Percentiles rank a stretch among this genome's conserved stretches.
These are phyloP conservation scores for Talaromyces trachyspermus DNA, from an alignment of 495 filamentous ascomycete species.

Conservation along the genomic window DNA sequence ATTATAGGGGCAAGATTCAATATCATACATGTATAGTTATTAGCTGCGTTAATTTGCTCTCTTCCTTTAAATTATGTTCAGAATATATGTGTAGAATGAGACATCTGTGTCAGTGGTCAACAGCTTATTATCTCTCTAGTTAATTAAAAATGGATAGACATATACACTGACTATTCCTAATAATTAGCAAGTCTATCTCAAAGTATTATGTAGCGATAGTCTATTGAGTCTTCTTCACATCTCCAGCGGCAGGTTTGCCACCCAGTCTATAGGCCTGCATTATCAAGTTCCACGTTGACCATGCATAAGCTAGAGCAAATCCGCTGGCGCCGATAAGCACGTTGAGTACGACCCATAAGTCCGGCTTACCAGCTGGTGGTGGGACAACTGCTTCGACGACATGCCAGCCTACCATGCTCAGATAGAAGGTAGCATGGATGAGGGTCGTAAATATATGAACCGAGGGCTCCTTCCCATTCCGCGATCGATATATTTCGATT, in stretches of 20 bases:
- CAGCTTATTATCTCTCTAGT: too few species aligned
- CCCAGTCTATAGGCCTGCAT: constrained; percentile 44
- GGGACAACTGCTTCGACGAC: constrained; percentile 57
- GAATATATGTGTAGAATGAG: too few species aligned
- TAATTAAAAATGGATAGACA: background rate
- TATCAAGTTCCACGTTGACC: constrained; percentile 72
- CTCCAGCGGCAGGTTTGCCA: constrained; percentile 18
- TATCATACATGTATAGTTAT: too few species aligned
- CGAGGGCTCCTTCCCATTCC: constrained; percentile 31
- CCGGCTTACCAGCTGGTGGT: constrained; percentile 70
- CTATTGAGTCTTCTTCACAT: constrained; percentile 37
- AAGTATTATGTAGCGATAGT: background rate
- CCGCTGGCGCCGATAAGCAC: constrained; percentile 77
- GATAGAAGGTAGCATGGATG: constrained; percentile 68
- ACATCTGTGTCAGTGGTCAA: too few species aligned
- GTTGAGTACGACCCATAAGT: constrained; percentile 89
- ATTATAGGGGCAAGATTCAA: too few species aligned
- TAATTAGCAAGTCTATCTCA: too few species aligned
- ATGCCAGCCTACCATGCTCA: constrained; percentile 73
- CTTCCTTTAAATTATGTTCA: too few species aligned
- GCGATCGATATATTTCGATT: constrained; percentile 51
- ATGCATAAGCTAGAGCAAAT: constrained; percentile 80
- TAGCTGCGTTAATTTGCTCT: too few species aligned
- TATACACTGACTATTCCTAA: too few species aligned
- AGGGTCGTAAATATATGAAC: constrained; percentile 50